These are phyloP conservation scores for Chaetomiaceae sp. DNA, from an alignment of 2,329 filamentous ascomycete species.

Conservation along the genomic window DNA sequence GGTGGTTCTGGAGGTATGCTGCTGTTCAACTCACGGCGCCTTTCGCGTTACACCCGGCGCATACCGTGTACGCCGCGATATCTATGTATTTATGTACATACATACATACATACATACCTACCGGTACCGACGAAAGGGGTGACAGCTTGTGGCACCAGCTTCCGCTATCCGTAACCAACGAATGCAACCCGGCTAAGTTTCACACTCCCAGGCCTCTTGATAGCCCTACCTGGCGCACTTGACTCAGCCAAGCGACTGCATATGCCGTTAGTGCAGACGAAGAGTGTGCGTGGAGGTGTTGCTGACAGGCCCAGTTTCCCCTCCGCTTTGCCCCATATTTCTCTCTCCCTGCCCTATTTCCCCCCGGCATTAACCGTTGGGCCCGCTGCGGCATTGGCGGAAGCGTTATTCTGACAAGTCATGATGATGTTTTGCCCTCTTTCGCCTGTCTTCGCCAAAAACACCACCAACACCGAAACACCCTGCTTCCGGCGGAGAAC, in stretches of 20 bases:
- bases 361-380: background rate
- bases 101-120: too few species aligned
- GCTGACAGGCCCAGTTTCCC: background rate
- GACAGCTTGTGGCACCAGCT: background rate
- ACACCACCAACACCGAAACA: background rate
- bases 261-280: too few species aligned
- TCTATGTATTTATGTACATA: too few species aligned
- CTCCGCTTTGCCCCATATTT: background rate
- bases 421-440: too few species aligned
- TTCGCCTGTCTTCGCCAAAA: too few species aligned
- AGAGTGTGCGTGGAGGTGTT: background rate
- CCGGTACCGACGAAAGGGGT: background rate
- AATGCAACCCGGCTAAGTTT: background rate
- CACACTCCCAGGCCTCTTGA: background rate
- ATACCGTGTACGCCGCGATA: background rate
- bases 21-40: too few species aligned
- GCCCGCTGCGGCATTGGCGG: background rate
- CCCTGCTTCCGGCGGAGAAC: background rate
- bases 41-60: background rate
- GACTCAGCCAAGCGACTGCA: background rate
- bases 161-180: too few species aligned
- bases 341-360: background rate
- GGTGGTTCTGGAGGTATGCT: too few species aligned
- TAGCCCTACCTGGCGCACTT: background rate
- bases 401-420: background rate